These are phyloP conservation scores for Entomortierella beljakovae DNA, from an alignment of 192 early-diverging fungal species.

Conservation along the genomic window DNA sequence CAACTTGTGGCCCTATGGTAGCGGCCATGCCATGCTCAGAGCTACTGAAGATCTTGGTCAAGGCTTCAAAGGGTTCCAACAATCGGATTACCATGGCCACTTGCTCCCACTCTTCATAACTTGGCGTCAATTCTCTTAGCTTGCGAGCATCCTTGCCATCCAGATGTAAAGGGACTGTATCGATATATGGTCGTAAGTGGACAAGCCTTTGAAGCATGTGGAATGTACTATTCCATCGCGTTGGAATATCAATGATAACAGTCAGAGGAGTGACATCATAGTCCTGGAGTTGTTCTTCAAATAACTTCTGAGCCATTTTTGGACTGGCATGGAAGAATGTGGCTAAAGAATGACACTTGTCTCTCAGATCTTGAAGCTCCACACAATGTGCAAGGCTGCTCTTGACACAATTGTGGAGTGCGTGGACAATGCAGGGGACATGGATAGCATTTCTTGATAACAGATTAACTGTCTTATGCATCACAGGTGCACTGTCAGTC, in stretches of 20 bases:
- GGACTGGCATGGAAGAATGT: background rate
- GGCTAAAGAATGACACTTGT: background rate
- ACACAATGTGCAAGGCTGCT: background rate
- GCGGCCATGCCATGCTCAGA: background rate
- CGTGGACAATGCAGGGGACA: slow-evolving; percentile 14
- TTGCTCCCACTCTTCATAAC: background rate
- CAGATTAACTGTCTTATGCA: slow-evolving; percentile 6
- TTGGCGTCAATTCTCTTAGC: background rate
- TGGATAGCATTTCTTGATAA: background rate
- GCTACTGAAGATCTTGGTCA: background rate
- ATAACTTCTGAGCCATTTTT: background rate
- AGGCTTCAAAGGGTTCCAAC: background rate
- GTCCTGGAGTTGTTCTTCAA: background rate
- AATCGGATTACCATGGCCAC: background rate
- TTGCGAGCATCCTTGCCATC: background rate
- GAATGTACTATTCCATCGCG: background rate
- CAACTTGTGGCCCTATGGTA: background rate
- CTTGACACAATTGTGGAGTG: slow-evolving; percentile 26
- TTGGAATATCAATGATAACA: background rate
- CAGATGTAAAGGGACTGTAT: background rate
- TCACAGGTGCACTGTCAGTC: slow-evolving; percentile 19
- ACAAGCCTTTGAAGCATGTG: background rate
- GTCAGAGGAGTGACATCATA: background rate
- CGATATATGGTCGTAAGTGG: background rate
- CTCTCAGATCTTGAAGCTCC: background rate